Evolutionary conservation across 2,329 filamentous ascomycete species (phyloP).

Genomic region (Fusarium begoniae): DNA sequence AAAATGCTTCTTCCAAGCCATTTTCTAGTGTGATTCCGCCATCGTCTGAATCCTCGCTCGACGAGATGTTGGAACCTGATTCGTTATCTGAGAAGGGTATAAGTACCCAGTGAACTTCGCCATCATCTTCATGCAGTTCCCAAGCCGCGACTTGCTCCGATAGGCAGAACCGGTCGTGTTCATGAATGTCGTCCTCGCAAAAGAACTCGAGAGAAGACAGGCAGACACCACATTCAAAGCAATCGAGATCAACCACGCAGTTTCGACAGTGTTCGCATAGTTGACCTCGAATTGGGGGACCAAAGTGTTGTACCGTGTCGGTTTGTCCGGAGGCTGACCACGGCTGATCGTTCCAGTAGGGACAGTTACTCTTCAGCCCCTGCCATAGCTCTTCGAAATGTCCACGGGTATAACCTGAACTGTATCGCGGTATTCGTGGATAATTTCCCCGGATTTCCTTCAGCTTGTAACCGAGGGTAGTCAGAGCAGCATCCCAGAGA

Average conservation of each 20-base stretch:
- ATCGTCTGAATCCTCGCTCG: fast-evolving
- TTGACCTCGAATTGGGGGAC: fast-evolving
- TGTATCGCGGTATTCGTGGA: background rate
- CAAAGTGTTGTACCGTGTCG: no score
- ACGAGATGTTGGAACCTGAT: fast-evolving
- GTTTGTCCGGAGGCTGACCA: background rate
- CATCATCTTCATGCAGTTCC: fast-evolving
- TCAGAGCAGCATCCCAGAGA: background rate
- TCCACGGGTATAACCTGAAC: background rate
- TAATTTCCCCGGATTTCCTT: background rate
- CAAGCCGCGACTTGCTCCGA: background rate
- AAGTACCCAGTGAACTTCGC: fast-evolving
- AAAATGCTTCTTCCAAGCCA: no score
- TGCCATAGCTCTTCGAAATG: background rate
- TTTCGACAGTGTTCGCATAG: fast-evolving
- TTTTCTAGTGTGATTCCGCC: no score
- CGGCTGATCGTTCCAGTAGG: background rate
- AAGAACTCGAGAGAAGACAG: background rate
- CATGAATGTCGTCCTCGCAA: fast-evolving
- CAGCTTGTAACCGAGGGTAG: no score
- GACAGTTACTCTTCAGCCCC: background rate
- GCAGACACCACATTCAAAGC: background rate
- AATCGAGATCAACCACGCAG: fast-evolving
- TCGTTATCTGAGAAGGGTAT: fast-evolving
- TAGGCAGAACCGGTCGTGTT: fast-evolving